Evolutionary conservation across 2,329 filamentous ascomycete genomes (phyloP).

Genomic region (Fusarium globosum): DNA sequence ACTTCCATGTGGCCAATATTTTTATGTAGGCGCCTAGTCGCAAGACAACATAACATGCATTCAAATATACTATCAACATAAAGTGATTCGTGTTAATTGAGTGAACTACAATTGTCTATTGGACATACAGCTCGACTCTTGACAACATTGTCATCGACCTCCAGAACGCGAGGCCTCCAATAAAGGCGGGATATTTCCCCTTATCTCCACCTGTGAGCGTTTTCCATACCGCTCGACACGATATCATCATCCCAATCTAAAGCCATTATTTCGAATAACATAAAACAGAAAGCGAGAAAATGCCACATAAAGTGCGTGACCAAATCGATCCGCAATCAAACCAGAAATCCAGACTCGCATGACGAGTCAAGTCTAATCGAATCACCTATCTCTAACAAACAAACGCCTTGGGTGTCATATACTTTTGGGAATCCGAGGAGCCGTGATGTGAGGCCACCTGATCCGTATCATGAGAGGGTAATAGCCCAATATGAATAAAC

Average conservation of each 20-base stretch:
- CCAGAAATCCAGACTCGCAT: conserved; percentile 43
- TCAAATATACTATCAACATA: neutral
- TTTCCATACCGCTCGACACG: conserved; percentile 28
- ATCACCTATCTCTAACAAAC: conserved; percentile 45
- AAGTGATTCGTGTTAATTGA: conserved; percentile 12
- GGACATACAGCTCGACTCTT: conserved; percentile 22
- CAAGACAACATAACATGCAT: neutral
- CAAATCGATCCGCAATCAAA: conserved; percentile 41
- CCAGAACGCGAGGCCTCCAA: conserved; percentile 21
- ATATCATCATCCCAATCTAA: conserved; percentile 44
- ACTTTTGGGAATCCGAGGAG: conserved; percentile 39
- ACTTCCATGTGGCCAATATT: neutral
- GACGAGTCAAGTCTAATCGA: conserved; percentile 45
- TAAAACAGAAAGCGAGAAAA: conserved; percentile 29
- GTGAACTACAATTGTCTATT: conserved; percentile 37
- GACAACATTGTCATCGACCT: conserved; percentile 32
- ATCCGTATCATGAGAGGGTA: conserved; percentile 25
- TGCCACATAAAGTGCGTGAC: conserved; percentile 33
- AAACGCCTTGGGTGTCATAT: conserved; percentile 47
- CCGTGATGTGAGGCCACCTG: conserved; percentile 31
- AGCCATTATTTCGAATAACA: conserved; percentile 45
- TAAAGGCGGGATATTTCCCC: conserved; percentile 16
- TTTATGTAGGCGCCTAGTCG: neutral
- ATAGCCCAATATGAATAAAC: conserved; percentile 22
- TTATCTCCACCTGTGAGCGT: conserved; percentile 22